Evolutionary conservation across 768 basidiomycete genomes (phyloP).

Genomic region (Serendipita sp.): DNA sequence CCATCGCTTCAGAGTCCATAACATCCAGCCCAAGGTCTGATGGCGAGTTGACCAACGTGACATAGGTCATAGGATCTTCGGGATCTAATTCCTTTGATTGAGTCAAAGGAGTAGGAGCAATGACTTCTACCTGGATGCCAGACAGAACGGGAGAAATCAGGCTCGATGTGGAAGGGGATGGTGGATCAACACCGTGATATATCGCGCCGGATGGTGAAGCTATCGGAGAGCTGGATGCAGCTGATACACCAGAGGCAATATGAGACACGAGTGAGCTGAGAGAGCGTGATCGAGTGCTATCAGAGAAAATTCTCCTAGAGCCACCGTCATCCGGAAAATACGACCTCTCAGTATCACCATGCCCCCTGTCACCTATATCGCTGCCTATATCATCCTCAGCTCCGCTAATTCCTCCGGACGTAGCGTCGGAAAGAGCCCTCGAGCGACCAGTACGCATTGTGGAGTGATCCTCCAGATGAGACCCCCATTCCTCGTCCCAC

Average conservation of each 20-base stretch:
- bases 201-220: background rate
- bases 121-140: background rate
- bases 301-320: too few species aligned
- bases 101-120: background rate
- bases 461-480: background rate
- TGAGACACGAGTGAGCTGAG: too few species aligned
- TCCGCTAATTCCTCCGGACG: background rate
- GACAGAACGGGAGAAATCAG: background rate
- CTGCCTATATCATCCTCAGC: background rate
- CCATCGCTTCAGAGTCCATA: background rate
- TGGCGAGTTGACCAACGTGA: background rate
- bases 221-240: background rate
- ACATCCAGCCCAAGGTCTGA: background rate
- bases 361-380: background rate
- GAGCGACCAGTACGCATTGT: background rate
- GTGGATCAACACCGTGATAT: background rate
- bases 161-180: background rate
- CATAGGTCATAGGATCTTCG: background rate
- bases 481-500: background rate
- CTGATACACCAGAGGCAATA: too few species aligned
- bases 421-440: background rate
- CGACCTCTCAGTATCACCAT: background rate
- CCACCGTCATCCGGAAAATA: background rate
- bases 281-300: too few species aligned
- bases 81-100: background rate